phyloP scores from a whole-genome alignment of 495 filamentous ascomycete genomes.

The Neurospora hispaniola region DNA sequence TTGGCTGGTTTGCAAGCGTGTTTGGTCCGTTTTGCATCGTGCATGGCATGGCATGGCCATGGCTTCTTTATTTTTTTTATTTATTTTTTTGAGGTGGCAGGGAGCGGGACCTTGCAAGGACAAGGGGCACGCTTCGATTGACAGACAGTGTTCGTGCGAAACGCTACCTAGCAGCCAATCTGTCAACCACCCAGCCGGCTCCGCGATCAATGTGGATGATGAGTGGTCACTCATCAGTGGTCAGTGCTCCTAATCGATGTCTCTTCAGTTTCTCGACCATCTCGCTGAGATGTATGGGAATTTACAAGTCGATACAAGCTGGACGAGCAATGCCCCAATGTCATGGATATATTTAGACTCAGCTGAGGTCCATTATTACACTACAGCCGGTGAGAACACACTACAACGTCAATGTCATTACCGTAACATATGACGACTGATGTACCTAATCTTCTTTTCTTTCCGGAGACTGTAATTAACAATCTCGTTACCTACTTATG shows the following conservation, averaged over 20 bases:
- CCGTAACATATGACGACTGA: neutral
- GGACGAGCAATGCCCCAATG: neutral
- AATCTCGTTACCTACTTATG: no score
- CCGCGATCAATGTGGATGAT: neutral
- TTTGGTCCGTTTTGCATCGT: neutral
- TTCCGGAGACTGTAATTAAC: neutral
- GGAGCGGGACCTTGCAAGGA: neutral
- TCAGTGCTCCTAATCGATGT: neutral
- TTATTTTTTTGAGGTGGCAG: neutral
- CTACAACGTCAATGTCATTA: neutral
- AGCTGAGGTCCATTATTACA: neutral
- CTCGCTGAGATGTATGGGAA: neutral
- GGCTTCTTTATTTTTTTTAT: neutral
- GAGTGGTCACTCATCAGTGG: neutral
- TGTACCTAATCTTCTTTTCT: neutral
- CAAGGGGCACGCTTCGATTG: neutral
- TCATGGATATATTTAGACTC: neutral
- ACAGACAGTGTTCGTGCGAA: neutral
- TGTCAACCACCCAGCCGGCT: neutral
- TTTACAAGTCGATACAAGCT: neutral
- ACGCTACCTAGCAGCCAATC: neutral
- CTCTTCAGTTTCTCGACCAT: neutral
- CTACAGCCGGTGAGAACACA: neutral
- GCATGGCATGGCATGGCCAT: neutral
- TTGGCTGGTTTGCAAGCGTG: neutral